Evolutionary conservation across 2,329 filamentous ascomycete genomes (phyloP).

Genomic region (Colletotrichum camelliae): DNA sequence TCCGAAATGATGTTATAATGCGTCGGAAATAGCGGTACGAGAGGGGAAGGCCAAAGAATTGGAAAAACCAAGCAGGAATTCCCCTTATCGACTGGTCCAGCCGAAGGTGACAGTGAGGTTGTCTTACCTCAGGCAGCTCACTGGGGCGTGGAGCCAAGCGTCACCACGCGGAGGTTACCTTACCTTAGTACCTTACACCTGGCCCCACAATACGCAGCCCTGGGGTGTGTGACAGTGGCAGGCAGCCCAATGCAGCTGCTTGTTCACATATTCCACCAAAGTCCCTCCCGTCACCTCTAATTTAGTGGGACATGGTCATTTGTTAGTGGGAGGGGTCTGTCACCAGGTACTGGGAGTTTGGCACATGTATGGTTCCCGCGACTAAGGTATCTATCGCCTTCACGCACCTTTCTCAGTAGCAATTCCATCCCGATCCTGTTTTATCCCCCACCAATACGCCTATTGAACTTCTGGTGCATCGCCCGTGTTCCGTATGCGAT

Average conservation of each 20-base stretch:
- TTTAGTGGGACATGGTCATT: not conserved
- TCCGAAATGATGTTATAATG: not conserved
- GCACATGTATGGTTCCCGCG: not conserved
- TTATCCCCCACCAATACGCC: not conserved
- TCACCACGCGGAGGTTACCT: not conserved
- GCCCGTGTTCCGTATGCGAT: not conserved
- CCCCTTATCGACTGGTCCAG: not conserved
- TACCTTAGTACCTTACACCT: no score
- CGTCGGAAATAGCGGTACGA: not conserved
- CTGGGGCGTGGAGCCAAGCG: not conserved
- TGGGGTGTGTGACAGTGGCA: not conserved
- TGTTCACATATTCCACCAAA: not conserved
- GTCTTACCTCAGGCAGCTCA: not conserved
- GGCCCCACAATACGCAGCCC: not conserved
- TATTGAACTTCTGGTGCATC: not conserved
- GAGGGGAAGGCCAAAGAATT: not conserved
- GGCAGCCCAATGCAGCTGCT: not conserved
- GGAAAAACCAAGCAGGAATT: not conserved
- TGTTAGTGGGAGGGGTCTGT: not conserved
- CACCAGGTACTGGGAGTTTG: not conserved
- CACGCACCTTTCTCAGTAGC: not conserved
- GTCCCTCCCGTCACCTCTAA: not conserved
- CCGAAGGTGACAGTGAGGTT: not conserved
- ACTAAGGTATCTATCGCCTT: not conserved
- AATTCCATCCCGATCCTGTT: not conserved